Evolutionary conservation across 2,329 filamentous ascomycete genomes (phyloP), one percentile per base, ranked within the genome.

Genomic region (Anthostomella pinea): DNA sequence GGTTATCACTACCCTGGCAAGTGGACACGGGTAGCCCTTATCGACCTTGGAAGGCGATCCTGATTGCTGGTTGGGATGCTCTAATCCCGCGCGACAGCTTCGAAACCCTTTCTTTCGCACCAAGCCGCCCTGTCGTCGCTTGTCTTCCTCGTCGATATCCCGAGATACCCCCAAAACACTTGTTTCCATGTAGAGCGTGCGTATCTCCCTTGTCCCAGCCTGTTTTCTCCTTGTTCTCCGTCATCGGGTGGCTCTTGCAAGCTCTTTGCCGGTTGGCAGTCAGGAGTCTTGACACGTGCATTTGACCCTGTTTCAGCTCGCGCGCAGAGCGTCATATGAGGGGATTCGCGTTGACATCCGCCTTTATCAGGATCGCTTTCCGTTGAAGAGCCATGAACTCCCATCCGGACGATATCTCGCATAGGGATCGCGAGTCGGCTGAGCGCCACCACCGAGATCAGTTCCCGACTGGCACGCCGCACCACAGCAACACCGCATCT

Each of bases 401-500:
- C 34, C 58, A 58, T 43, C 46, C 65, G 48, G 69, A 73, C 49
- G 68, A 69, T 48, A 65, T 66, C 51, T 65, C 68, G 47, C 66
- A 80, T 45, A 73, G 80, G 52, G 81, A 86, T 48, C 75, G 82
- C 58, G 83, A 87, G 52, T 73, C 77, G 40, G 67, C 77, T 48
- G 80, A 87, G 48, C 69, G 76, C 49, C 72, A 76, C 48, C 69
- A 77, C 41, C 72, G 77, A 58, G 81, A 83, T 27, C 76, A 79
- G 33, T 82, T 81, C 55, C 83, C 82, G 15, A 25, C 51, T 14
- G 58, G 63, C 33, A 77, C 85, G 42, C 81, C 84, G 17, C 88
- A 93, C 57, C 90, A 96, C 62, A 93, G 85, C 65, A 90, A 87
- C 57, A 83, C 87, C 24, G 87, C 85, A 39, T 88, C 90, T 3